Percentiles rank a stretch among this genome's conserved stretches.
phyloP scores from a whole-genome alignment of 192 early-diverging fungal genomes.

The Backusella mclennaniae region DNA sequence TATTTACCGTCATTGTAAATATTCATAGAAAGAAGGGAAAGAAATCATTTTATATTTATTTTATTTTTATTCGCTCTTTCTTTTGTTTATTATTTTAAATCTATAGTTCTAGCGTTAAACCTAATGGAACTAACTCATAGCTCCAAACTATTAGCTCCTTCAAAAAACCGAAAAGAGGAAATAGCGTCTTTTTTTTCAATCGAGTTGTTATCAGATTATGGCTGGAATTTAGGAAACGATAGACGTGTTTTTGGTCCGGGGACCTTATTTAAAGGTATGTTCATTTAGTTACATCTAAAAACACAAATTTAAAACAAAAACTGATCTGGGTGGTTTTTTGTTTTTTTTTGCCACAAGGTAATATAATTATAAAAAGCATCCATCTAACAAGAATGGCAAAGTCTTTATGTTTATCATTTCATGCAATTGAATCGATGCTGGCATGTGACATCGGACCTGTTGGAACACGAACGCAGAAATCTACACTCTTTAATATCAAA shows the following conservation, averaged over 20 bases:
- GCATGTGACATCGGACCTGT: neutral
- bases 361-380: neutral
- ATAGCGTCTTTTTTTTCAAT: neutral
- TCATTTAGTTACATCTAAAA: neutral
- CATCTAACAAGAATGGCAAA: neutral
- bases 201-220: slow-evolving; percentile 5
- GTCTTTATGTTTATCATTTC: neutral
- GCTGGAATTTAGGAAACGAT: neutral
- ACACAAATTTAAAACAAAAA: neutral
- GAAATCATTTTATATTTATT: neutral
- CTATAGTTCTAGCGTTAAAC: neutral
- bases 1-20: neutral
- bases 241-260: neutral
- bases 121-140: neutral
- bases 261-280: slow-evolving; percentile 2
- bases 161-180: neutral
- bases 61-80: neutral
- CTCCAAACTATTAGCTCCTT: neutral
- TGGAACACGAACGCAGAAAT: neutral
- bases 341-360: neutral
- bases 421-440: neutral
- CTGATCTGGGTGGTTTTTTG: neutral
- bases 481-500: neutral
- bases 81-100: neutral
- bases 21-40: neutral